Evolutionary conservation across 352 stramenopile species (phyloP).

Genomic region (Globisporangium heterothallicum): DNA sequence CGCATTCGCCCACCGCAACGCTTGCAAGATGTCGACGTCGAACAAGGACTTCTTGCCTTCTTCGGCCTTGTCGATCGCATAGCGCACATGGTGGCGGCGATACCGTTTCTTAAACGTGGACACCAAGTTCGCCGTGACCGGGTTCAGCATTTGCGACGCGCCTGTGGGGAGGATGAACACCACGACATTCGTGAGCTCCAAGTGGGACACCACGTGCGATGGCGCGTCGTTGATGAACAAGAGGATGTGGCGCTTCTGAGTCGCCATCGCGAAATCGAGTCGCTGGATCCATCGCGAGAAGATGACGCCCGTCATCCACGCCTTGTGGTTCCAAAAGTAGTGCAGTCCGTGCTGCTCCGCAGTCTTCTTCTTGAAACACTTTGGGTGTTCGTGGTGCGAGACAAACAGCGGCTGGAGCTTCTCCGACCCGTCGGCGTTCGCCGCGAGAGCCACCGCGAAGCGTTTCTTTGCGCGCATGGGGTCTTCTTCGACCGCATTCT

Average conservation of each 20-base stretch:
- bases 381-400: conserved; percentile 69
- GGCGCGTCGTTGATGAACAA: conserved; percentile 74
- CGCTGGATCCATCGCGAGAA: conserved; percentile 82
- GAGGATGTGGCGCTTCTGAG: conserved; percentile 71
- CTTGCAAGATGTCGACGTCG: conserved; percentile 59
- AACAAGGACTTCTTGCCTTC: conserved; percentile 43
- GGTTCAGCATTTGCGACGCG: conserved; percentile 59
- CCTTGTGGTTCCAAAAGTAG: conserved; percentile 82
- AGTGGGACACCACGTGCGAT: conserved; percentile 66
- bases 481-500: conserved; percentile 38
- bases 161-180: conserved; percentile 49
- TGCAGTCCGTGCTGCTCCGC: conserved; percentile 73
- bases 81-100: conserved; percentile 59
- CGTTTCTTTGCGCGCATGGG: conserved; percentile 64
- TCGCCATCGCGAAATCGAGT: conserved; percentile 73
- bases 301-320: conserved; percentile 80
- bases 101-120: conserved; percentile 74
- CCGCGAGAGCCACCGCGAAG: conserved; percentile 55
- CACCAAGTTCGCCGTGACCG: conserved; percentile 52
- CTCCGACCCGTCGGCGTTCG: conserved; percentile 68
- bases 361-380: conserved; percentile 74
- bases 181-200: conserved; percentile 74
- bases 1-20: conserved; percentile 69
- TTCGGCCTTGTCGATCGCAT: conserved; percentile 58
- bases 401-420: conserved; percentile 79